Evolutionary conservation across 805 yeast species (phyloP), one percentile per base, ranked within the genome.

Genomic region (Wickerhamomyces pijperi): DNA sequence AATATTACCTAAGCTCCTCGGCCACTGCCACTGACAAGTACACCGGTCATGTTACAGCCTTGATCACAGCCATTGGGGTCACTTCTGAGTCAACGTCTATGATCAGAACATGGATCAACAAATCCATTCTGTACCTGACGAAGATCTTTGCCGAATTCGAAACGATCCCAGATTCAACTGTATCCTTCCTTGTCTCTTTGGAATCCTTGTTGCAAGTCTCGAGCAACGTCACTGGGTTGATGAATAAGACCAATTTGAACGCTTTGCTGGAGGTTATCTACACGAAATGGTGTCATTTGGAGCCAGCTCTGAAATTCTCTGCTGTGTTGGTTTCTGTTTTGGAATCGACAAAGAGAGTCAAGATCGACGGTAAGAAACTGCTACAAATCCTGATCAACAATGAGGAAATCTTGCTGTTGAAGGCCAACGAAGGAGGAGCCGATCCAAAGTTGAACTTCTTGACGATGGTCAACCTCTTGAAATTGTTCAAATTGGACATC

Each of bases 261-360:
- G 63, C 90, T 0, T 84, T 82, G 43, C 51, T 81, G 23, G 87
- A 82, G 52, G 83, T 72, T 3, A 50, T 80, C 11, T 60, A 81
- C 21, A 61, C 62, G 1, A 47, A 53, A 28, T 81, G 86, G 81
- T 50, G 73, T 1, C 45, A 47, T 13, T 46, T 65, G 20, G 55
- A 49, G 2, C 42, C 43, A 0, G 63, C 73, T n/a, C 49, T 83
- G 46, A 63, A 67, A 32, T 72, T 78, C 49, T 60, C 64, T 3
- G 46, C 60, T 32, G 43, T 32, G 43, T 73, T 1, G 16, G 67
- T 7, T 49, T 76, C 14, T 8, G n/a, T 25, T 25, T 9, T 25
- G 41, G n/a, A n/a, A n/a, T 66, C 32, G 47, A 64, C 68, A 2
- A 48, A 58, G 1, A 59, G 54, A 32, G 56, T 54, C 20, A 50